Percentiles rank a stretch among this genome's conserved stretches.
Conservation (phyloP, 257 asterid genomes). For the Plantago major region DNA sequence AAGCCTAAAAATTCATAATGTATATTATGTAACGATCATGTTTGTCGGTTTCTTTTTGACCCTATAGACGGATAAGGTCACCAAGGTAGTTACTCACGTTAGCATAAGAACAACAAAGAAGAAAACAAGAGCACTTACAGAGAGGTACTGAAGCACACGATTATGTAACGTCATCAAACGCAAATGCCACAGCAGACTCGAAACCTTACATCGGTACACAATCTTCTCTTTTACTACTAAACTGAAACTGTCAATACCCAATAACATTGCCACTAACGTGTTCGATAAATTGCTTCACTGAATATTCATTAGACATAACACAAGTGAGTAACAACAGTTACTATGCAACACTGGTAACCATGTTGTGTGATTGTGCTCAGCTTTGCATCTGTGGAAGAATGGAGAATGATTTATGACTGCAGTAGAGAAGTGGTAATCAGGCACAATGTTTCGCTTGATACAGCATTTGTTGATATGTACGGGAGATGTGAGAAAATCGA, state of each 20-base stretch:
- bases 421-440: slow-evolving; percentile 33
- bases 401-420: slow-evolving; percentile 44
- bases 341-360: slow-evolving; percentile 43
- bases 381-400: slow-evolving; percentile 49
- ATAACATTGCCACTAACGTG: not conserved
- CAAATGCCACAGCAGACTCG: no score
- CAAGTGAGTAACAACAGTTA: not conserved
- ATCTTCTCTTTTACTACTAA: no score
- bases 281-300: not conserved
- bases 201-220: no score
- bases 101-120: no score
- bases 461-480: slow-evolving; percentile 50
- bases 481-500: slow-evolving; percentile 69
- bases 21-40: no score
- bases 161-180: no score
- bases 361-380: slow-evolving; percentile 68
- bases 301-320: not conserved
- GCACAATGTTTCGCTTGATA: slow-evolving; percentile 42
- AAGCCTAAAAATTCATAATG: no score
- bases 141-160: no score
- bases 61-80: no score
- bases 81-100: no score
- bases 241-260: not conserved
- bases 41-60: no score
- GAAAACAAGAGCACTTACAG: no score